phyloP scores from a whole-genome alignment of 2,329 filamentous ascomycete genomes.

The Aspergillus hortae region DNA sequence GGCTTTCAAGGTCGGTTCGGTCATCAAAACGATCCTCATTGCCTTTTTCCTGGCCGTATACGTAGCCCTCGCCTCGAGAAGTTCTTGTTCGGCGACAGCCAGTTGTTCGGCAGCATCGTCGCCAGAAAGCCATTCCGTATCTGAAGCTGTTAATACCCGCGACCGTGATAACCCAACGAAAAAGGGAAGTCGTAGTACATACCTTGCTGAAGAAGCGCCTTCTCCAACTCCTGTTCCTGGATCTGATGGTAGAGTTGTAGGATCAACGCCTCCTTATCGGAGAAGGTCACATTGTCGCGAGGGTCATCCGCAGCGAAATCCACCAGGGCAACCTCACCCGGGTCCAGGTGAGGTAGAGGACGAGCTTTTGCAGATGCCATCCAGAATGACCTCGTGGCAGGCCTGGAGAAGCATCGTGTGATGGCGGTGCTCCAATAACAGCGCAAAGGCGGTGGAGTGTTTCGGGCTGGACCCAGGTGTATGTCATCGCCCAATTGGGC shows the following conservation, averaged over 20 bases:
- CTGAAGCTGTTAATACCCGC: constrained; percentile 17
- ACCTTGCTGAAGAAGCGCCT: constrained; percentile 58
- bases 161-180: not conserved
- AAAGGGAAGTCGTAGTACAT: constrained; percentile 8
- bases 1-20: constrained; percentile 73
- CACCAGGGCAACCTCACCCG: constrained; percentile 33
- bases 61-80: constrained; percentile 66
- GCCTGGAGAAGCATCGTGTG: constrained; percentile 26
- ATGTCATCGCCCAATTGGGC: constrained; percentile 12
- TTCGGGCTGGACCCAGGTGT: constrained; percentile 3
- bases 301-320: constrained; percentile 43
- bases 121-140: constrained; percentile 38
- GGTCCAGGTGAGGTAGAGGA: constrained; percentile 29
- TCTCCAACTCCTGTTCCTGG: constrained; percentile 68
- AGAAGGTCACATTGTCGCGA: constrained; percentile 55
- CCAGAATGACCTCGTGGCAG: constrained; percentile 24
- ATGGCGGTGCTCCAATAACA: constrained; percentile 13
- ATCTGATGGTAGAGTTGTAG: constrained; percentile 69
- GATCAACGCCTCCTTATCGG: constrained; percentile 62
- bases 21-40: constrained; percentile 64
- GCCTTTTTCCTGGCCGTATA: constrained; percentile 69
- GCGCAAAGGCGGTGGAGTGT: constrained; percentile 14
- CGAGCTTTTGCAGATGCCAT: constrained; percentile 34
- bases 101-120: constrained; percentile 53
- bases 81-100: constrained; percentile 57